phyloP scores from a whole-genome alignment of 345 rosid species.

The Sisymbrium altissimum region DNA sequence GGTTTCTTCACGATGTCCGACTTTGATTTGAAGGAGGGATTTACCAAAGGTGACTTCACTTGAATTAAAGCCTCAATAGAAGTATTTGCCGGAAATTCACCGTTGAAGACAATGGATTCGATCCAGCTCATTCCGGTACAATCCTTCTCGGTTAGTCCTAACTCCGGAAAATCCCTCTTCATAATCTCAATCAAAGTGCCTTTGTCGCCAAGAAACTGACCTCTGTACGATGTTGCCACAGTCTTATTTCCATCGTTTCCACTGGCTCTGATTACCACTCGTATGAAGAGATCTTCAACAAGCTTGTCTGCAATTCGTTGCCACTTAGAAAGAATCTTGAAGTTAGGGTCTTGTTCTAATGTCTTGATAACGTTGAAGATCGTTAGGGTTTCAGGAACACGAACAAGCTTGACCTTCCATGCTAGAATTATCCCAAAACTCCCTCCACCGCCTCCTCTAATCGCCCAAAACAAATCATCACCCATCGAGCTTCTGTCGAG shows the following conservation, averaged over 20 bases:
- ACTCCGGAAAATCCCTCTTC: slow-evolving; percentile 46
- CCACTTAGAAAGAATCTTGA: slow-evolving; percentile 47
- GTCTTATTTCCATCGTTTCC: slow-evolving; percentile 25
- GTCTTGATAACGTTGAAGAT: slow-evolving; percentile 47
- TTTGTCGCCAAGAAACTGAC: slow-evolving; percentile 42
- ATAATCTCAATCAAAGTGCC: slow-evolving; percentile 37
- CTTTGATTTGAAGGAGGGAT: slow-evolving; percentile 47
- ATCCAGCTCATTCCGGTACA: slow-evolving; percentile 58
- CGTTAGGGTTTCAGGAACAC: slow-evolving; percentile 52
- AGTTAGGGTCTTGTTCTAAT: slow-evolving; percentile 33
- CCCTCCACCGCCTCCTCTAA: slow-evolving; percentile 67
- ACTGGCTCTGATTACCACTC: slow-evolving; percentile 38
- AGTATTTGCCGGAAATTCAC: slow-evolving; percentile 37
- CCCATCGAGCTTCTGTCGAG: slow-evolving; percentile 55
- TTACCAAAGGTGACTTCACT: slow-evolving; percentile 37
- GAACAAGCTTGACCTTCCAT: slow-evolving; percentile 61
- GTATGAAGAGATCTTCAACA: slow-evolving; percentile 46
- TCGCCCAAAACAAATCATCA: slow-evolving; percentile 66
- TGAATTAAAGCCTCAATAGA: slow-evolving; percentile 41
- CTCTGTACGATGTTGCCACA: slow-evolving; percentile 31
- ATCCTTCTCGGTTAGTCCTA: slow-evolving; percentile 44
- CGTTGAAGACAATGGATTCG: slow-evolving; percentile 42
- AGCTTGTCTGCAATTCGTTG: slow-evolving; percentile 43
- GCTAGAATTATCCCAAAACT: slow-evolving; percentile 58
- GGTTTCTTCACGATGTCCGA: slow-evolving; percentile 42